Conservation (phyloP, 73 alveolate genomes). For the Paraurostyla sp. region DNA sequence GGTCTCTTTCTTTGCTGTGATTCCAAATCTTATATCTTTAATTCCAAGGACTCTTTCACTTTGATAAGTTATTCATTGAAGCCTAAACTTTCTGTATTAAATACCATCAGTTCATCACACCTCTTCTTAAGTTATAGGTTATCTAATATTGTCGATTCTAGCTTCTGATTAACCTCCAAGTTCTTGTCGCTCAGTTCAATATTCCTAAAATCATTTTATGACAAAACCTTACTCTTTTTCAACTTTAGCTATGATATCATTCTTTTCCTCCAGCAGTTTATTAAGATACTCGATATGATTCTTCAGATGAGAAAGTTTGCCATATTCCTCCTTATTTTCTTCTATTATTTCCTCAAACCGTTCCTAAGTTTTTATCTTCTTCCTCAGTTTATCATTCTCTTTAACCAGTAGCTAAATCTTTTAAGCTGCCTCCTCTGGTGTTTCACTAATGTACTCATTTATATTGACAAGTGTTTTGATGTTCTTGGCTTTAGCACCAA, state of each 20-base stretch:
- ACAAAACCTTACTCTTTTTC: background rate
- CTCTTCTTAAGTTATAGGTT: background rate
- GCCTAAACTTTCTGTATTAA: background rate
- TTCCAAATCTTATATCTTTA: background rate
- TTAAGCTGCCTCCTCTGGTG: conserved; percentile 18
- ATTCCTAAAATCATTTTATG: background rate
- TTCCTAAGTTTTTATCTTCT: background rate
- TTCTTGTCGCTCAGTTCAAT: background rate
- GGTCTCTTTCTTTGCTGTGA: background rate
- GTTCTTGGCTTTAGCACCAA: conserved; percentile 88
- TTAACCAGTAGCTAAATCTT: background rate
- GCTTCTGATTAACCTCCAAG: background rate
- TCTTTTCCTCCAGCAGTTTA: conserved; percentile 27
- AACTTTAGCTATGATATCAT: background rate
- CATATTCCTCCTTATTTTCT: conserved; percentile 15
- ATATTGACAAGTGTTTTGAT: conserved; percentile 70
- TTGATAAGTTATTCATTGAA: background rate
- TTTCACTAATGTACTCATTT: conserved; percentile 42
- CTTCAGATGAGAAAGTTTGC: background rate
- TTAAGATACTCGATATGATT: background rate
- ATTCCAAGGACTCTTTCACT: background rate
- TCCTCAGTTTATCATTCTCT: conserved; percentile 34
- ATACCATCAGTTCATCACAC: background rate
- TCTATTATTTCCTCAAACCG: background rate
- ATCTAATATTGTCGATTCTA: background rate